Percentiles rank a stretch among this genome's conserved stretches.
phyloP scores from a whole-genome alignment of 1,284 basidiomycete species.

The Porodaedalea pini region DNA sequence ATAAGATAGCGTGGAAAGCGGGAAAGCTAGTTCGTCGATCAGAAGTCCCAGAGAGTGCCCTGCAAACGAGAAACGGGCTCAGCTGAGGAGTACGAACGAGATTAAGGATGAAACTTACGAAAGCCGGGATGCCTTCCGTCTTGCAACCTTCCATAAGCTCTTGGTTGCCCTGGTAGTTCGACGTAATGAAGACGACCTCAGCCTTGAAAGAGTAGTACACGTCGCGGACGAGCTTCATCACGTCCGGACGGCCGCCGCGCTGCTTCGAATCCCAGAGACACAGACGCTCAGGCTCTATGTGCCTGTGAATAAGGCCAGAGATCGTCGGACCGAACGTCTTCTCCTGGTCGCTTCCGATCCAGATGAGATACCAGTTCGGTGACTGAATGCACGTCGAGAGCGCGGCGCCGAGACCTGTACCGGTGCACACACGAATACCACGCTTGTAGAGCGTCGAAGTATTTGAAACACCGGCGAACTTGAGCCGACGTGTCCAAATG shows the following conservation, averaged over 20 bases:
- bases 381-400: conserved; percentile 48
- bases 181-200: conserved; percentile 66
- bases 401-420: conserved; percentile 43
- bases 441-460: conserved; percentile 43
- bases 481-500: conserved; percentile 67
- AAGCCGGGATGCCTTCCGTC: conserved; percentile 57
- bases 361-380: conserved; percentile 64
- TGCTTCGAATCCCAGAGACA: conserved; percentile 63
- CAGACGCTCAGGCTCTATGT: conserved; percentile 52
- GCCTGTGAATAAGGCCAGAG: conserved; percentile 45
- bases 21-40: conserved; percentile 14
- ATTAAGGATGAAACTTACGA: conserved; percentile 36
- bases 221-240: conserved; percentile 40
- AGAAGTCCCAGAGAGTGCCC: conserved; percentile 47
- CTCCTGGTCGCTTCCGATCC: conserved; percentile 48
- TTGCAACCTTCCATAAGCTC: conserved; percentile 71
- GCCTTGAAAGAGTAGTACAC: conserved; percentile 38
- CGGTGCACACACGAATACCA: conserved; percentile 44
- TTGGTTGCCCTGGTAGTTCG: conserved; percentile 56
- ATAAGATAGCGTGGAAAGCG: background rate
- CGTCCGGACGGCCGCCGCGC: conserved; percentile 43
- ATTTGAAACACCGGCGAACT: conserved; percentile 46
- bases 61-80: conserved; percentile 17
- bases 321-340: conserved; percentile 44
- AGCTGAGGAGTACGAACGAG: background rate